Percentiles rank a stretch among this genome's conserved stretches.
Conservation (phyloP, 2,329 filamentous ascomycete genomes). For the Elsinoe batatas region DNA sequence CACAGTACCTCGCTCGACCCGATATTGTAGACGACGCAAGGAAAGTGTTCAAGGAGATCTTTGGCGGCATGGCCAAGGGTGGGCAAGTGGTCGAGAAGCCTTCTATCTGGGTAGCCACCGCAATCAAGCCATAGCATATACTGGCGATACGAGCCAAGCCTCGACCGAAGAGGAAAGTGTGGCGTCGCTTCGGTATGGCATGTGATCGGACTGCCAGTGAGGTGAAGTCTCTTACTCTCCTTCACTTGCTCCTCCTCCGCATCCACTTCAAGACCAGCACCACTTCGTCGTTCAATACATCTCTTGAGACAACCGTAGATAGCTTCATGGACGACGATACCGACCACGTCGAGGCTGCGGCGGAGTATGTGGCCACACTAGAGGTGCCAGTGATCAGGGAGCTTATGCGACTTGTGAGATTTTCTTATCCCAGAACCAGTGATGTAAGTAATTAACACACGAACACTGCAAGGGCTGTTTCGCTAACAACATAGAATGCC, state of each 20-base stretch:
- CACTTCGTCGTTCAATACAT: neutral
- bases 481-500: neutral
- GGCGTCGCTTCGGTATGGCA: neutral
- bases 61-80: neutral
- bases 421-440: neutral
- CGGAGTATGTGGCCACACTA: neutral
- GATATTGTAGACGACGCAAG: neutral
- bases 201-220: constrained; percentile 2
- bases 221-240: neutral
- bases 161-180: neutral
- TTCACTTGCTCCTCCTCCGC: neutral
- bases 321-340: neutral
- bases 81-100: neutral
- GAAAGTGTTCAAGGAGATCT: neutral
- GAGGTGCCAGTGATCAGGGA: neutral
- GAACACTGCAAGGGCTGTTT: no score
- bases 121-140: constrained; percentile 1
- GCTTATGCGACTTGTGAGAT: neutral
- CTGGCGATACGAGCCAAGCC: neutral
- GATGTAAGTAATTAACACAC: neutral
- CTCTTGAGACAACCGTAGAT: neutral
- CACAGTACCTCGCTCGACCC: neutral
- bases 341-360: neutral
- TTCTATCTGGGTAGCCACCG: neutral
- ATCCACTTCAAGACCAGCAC: neutral